Evolutionary conservation across 2,329 filamentous ascomycete genomes (phyloP).

Genomic region (Ascochyta lentis): DNA sequence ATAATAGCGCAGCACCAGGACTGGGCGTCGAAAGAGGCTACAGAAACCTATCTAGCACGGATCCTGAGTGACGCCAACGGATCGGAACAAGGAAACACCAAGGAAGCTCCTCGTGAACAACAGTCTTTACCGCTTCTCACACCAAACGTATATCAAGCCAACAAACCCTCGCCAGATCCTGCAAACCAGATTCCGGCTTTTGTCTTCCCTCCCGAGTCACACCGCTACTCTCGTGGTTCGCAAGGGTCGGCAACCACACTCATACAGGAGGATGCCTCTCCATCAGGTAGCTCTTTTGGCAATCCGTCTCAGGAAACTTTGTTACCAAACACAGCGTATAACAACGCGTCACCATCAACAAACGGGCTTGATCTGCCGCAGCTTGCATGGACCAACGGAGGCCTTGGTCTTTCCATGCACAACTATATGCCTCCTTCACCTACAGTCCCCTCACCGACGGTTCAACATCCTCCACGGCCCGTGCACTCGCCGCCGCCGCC

Average conservation of each 20-base stretch:
- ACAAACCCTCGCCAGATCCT: constrained; percentile 25
- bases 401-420: constrained; percentile 55
- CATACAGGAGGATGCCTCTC: constrained; percentile 42
- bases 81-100: constrained; percentile 17
- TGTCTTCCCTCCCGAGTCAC: constrained; percentile 45
- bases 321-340: constrained; percentile 46
- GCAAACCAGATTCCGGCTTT: constrained; percentile 46
- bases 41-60: constrained; percentile 62
- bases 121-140: constrained; percentile 9
- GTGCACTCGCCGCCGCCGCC: constrained; percentile 58
- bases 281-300: constrained; percentile 42
- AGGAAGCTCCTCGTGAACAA: constrained; percentile 10
- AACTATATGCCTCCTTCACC: constrained; percentile 31
- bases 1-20: constrained; percentile 60
- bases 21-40: constrained; percentile 62
- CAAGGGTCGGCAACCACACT: constrained; percentile 41
- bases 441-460: constrained; percentile 32
- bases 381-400: constrained; percentile 46
- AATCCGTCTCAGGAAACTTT: constrained; percentile 39
- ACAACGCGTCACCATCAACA: constrained; percentile 32
- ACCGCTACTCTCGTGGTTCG: constrained; percentile 45
- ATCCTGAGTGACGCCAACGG: constrained; percentile 50
- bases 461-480: constrained; percentile 50
- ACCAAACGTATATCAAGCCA: constrained; percentile 14
- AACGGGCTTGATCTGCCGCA: constrained; percentile 44